Conservation (phyloP, 192 early-diverging fungal genomes). For the Gaertneriomyces sp. region DNA sequence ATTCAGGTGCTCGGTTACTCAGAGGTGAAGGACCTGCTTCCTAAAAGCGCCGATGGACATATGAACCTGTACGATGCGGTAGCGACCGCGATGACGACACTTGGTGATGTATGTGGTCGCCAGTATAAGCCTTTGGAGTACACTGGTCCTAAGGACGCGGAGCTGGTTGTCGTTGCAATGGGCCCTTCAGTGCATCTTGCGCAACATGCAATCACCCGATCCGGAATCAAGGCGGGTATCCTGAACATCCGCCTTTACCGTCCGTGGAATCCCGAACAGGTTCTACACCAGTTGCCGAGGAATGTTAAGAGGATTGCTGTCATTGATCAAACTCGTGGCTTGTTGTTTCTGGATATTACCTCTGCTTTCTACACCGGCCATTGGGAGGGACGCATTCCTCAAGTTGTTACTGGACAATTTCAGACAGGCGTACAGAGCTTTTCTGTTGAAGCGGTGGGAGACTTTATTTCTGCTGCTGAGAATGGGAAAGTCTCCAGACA, state of each 20-base stretch:
- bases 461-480: constrained; percentile 36
- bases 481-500: constrained; percentile 3
- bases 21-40: constrained; percentile 45
- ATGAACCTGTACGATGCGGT: constrained; percentile 32
- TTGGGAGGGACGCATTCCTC: constrained; percentile 45
- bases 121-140: constrained; percentile 81
- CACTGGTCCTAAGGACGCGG: constrained; percentile 64
- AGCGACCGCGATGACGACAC: constrained; percentile 46
- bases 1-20: constrained; percentile 51
- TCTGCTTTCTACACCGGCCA: constrained; percentile 54
- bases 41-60: not conserved
- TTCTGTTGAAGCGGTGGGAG: constrained; percentile 33
- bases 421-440: constrained; percentile 23
- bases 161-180: constrained; percentile 75
- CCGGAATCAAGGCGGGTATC: constrained; percentile 57
- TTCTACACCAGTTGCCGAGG: constrained; percentile 65
- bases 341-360: constrained; percentile 73
- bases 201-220: constrained; percentile 46
- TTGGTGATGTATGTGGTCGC: constrained; percentile 50
- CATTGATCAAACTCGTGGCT: constrained; percentile 68
- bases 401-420: constrained; percentile 35
- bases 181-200: constrained; percentile 57
- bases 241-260: constrained; percentile 75
- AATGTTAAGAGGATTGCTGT: constrained; percentile 69
- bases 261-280: constrained; percentile 77